Conservation (phyloP, 129 eudicot species). For the Artemisia tridentata region DNA sequence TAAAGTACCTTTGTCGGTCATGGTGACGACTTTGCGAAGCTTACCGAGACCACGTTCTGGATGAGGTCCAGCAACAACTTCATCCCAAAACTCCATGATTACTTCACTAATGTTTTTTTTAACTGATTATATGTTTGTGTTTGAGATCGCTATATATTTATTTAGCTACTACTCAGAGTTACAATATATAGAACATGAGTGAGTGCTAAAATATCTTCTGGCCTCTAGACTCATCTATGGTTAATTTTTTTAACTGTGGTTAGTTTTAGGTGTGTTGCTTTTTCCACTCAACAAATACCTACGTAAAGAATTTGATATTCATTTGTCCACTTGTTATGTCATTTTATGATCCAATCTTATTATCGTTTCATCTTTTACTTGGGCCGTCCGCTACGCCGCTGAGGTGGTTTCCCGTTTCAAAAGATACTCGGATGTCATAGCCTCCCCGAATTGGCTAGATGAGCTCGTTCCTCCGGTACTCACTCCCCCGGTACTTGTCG, state of each 20-base stretch:
- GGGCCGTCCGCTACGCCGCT: too few relatives aligned
- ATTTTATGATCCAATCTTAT: too few relatives aligned
- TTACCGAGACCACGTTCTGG: conserved; percentile 73
- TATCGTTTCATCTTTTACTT: too few relatives aligned
- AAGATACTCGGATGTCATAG: too few relatives aligned
- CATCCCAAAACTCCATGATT: conserved; percentile 67
- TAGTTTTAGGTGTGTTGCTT: conserved; percentile 17
- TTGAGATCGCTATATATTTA: too few relatives aligned
- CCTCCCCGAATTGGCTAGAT: too few relatives aligned
- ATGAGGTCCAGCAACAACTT: conserved; percentile 82
- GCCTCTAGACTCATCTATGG: conserved; percentile 25
- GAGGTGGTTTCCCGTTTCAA: too few relatives aligned
- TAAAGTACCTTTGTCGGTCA: conserved; percentile 33
- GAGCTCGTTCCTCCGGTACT: too few relatives aligned
- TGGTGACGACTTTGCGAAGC: conserved; percentile 52
- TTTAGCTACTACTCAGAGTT: not conserved
- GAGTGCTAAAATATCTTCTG: conserved; percentile 39
- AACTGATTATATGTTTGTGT: not conserved
- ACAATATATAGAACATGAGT: conserved; percentile 36
- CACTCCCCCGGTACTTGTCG: too few relatives aligned
- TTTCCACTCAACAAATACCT: conserved; percentile 18
- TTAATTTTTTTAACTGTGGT: conserved; percentile 31
- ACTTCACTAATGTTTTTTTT: not conserved
- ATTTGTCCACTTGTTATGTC: too few relatives aligned
- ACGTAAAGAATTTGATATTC: too few relatives aligned